Evolutionary conservation across 768 basidiomycete genomes (phyloP).

Genomic region (Collybiopsis confluens): DNA sequence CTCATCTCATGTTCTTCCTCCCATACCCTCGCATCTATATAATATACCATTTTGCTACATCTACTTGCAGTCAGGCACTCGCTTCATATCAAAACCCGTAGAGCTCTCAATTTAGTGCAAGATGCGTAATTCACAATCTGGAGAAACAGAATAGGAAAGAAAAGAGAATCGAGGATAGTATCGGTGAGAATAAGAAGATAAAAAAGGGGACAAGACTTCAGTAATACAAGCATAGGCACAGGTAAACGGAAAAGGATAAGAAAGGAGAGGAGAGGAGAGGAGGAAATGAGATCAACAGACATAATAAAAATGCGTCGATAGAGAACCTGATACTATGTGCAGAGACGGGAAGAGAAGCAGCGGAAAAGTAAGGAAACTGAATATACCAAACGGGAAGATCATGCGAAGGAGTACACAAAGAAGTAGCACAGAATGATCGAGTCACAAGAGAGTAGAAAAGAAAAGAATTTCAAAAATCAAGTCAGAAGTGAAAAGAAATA

Average conservation of each 20-base stretch:
- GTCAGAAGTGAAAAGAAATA: slow-evolving; percentile 12
- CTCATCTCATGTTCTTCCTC: slow-evolving; percentile 1
- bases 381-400: background rate
- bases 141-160: background rate
- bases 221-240: slow-evolving; percentile 13
- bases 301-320: slow-evolving; percentile 16
- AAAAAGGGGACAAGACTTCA: slow-evolving; percentile 12
- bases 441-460: slow-evolving; percentile 8
- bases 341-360: background rate
- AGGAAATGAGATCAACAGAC: slow-evolving; percentile 21
- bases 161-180: slow-evolving; percentile 22
- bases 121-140: background rate
- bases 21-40: slow-evolving; percentile 1
- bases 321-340: slow-evolving; percentile 3
- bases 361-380: background rate
- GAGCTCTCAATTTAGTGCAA: background rate
- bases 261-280: slow-evolving; percentile 13
- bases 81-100: slow-evolving; percentile 4
- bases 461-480: slow-evolving; percentile 11
- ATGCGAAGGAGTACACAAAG: background rate
- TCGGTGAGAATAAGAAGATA: slow-evolving; percentile 9
- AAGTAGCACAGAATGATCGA: background rate
- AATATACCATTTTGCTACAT: background rate
- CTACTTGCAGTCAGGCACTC: background rate
- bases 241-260: slow-evolving; percentile 9